Conservation (phyloP, 1,139 yeast genomes). For the Nakaseomyces nivariensis region DNA sequence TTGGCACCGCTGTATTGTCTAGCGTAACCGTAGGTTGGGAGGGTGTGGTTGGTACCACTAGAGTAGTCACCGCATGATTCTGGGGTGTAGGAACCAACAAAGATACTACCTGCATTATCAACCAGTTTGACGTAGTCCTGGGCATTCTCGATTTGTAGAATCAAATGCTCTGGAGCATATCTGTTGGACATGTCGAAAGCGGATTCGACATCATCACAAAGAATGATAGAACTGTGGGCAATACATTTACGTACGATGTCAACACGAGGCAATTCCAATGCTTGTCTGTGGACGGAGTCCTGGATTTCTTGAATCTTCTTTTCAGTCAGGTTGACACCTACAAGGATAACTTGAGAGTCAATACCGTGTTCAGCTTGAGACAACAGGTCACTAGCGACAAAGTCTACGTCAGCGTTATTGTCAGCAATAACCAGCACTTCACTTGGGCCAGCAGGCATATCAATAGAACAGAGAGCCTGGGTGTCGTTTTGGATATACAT, state of each 20-base stretch:
- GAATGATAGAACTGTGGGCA: constrained; percentile 76
- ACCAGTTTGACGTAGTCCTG: constrained; percentile 58
- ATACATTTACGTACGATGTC: constrained; percentile 88
- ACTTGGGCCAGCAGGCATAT: constrained; percentile 99
- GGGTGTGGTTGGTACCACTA: constrained; percentile 92
- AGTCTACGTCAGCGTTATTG: constrained; percentile 76
- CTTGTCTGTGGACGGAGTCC: constrained; percentile 75
- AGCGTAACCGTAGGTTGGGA: constrained; percentile 97
- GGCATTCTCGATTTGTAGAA: constrained; percentile 79
- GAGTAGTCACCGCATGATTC: constrained; percentile 98
- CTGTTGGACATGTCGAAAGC: constrained; percentile 78
- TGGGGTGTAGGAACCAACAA: constrained; percentile 92
- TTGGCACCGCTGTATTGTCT: constrained; percentile 96
- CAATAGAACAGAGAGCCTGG: constrained; percentile 88
- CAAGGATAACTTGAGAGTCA: constrained; percentile 89
- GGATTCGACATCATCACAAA: constrained; percentile 56
- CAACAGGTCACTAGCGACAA: constrained; percentile 87
- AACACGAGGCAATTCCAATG: constrained; percentile 78
- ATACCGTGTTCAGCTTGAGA: constrained; percentile 99
- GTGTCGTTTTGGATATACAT: constrained; percentile 96
- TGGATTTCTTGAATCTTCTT: constrained; percentile 59
- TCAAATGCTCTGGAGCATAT: constrained; percentile 97
- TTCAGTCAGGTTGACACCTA: constrained; percentile 64
- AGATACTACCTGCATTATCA: constrained; percentile 90
- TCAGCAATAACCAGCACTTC: constrained; percentile 95